phyloP scores from a whole-genome alignment of 192 early-diverging fungal species.

The Coemansia nantahalensis region DNA sequence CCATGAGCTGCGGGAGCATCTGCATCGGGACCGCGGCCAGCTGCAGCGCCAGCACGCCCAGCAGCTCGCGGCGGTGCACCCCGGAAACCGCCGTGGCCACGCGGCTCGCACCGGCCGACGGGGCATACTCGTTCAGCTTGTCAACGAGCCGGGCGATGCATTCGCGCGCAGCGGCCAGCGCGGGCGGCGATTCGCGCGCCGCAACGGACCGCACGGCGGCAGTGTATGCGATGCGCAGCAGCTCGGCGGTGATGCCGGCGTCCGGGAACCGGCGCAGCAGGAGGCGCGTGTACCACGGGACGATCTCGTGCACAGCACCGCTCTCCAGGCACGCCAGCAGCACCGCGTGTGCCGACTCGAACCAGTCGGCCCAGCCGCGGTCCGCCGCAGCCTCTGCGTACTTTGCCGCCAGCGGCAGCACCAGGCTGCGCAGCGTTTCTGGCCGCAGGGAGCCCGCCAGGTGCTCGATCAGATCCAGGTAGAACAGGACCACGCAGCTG shows the following conservation, averaged over 20 bases:
- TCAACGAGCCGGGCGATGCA: constrained; percentile 1
- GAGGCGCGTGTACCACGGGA: constrained; percentile 30
- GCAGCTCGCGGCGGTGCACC: constrained; percentile 18
- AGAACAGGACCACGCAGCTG: constrained; percentile 22
- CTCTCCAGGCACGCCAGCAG: constrained; percentile 22
- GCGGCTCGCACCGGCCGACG: too few relatives aligned
- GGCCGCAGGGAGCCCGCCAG: background rate
- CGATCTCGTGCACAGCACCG: constrained; percentile 2
- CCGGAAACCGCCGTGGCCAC: background rate
- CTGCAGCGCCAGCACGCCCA: constrained; percentile 15
- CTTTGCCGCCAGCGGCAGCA: constrained; percentile 23
- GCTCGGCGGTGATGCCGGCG: constrained; percentile 10
- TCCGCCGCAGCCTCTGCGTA: constrained; percentile 3
- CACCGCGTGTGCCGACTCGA: constrained; percentile 43
- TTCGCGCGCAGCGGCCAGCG: constrained; percentile 8
- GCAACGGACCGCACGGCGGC: constrained; percentile 11
- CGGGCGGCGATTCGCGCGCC: background rate
- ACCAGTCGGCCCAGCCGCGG: constrained; percentile 15
- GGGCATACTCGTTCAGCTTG: constrained; percentile 1
- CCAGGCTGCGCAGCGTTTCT: constrained; percentile 2
- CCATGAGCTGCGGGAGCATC: constrained; percentile 21
- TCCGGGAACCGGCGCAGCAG: constrained; percentile 19
- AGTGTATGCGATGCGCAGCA: constrained; percentile 30
- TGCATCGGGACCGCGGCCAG: constrained; percentile 13
- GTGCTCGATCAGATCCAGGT: constrained; percentile 42